Evolutionary conservation across 768 basidiomycete species (phyloP), one percentile per base, ranked within the genome.

Genomic region (Pholiota conissans): DNA sequence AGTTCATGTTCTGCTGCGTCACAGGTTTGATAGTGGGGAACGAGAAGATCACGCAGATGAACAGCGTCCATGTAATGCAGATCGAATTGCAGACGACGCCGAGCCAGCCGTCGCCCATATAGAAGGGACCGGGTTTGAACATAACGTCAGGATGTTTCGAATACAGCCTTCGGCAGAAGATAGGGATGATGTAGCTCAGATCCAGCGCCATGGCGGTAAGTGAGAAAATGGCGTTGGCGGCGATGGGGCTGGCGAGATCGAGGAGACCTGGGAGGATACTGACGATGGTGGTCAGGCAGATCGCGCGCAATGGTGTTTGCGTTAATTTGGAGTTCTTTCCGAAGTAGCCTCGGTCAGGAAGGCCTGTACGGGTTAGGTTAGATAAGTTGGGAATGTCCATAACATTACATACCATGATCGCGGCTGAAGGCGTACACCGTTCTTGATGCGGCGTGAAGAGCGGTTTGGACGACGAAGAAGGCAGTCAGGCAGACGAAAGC

Each of bases 91-190:
- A 80, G 3, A 76, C 66, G 75, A 79, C 79, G 0, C 90, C 90
- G 14, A 90, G 68, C 39, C 77, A 59, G 0, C 90, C 90, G 54
- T 82, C 73, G 28, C 91, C 88, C 84, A 93, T 85, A 74, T 87
- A 93, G 74, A 93, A 93, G 5, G 92, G 91, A 10, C 92, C 92
- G 3, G 92, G 92, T 59, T 82, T 85, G 79, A 94, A 94, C 64
- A 81, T 77, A 34, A 94, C 91, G 48, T 93, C 91, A 0, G 90
- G 89, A 65, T 93, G 91, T 54, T 84, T 78, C 61, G 79, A 74
- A 70, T 79, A 91, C 27, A 85, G 66, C 28, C 91, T 79, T 39
- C 91, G 83, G 71, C 87, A 78, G 68, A 86, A 82, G 63, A 94
- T 91, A 3, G 91, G 92, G 58, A 93, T 89, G 64, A 92, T 84